Percentiles rank a stretch among this genome's conserved stretches.
These are phyloP conservation scores for Tagetes erecta DNA, from an alignment of 129 eudicot species.

Conservation along the genomic window DNA sequence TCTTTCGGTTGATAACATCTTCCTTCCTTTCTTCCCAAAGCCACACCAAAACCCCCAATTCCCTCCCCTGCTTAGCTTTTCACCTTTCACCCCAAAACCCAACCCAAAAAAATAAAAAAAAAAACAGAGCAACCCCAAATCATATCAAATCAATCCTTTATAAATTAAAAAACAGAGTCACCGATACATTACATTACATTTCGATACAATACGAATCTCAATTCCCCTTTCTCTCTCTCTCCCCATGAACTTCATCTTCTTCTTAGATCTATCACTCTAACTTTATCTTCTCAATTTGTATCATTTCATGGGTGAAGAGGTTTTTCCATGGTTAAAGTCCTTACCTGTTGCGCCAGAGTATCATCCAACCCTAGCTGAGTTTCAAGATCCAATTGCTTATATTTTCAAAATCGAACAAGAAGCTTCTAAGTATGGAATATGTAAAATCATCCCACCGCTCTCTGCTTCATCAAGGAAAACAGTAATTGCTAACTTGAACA, in stretches of 20 bases:
- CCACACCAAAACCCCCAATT: slow-evolving; percentile 12
- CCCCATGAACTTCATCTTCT: not conserved
- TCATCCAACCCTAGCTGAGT: slow-evolving; percentile 86
- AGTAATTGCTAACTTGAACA: slow-evolving; percentile 52
- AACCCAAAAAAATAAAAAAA: not conserved
- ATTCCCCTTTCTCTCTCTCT: slow-evolving; percentile 14
- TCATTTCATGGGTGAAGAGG: slow-evolving; percentile 44
- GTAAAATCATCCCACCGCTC: slow-evolving; percentile 84
- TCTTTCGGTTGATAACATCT: too few relatives aligned
- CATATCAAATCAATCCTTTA: not conserved
- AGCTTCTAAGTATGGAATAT: slow-evolving; percentile 86
- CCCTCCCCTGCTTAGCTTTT: slow-evolving; percentile 23
- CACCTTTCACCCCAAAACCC: not conserved
- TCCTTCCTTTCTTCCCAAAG: not conserved
- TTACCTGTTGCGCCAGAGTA: slow-evolving; percentile 93
- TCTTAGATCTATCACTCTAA: slow-evolving; percentile 29
- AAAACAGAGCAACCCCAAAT: slow-evolving; percentile 13
- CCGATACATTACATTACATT: slow-evolving; percentile 9
- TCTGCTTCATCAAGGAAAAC: slow-evolving; percentile 55
- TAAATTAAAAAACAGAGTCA: slow-evolving; percentile 18
- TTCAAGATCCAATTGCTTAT: slow-evolving; percentile 94
- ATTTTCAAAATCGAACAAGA: slow-evolving; percentile 85
- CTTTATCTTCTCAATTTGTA: not conserved
- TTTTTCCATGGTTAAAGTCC: slow-evolving; percentile 77
- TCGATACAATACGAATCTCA: slow-evolving; percentile 23